These are phyloP conservation scores for Paramecium bursaria DNA, from an alignment of 73 alveolate genomes.

Conservation along the genomic window DNA sequence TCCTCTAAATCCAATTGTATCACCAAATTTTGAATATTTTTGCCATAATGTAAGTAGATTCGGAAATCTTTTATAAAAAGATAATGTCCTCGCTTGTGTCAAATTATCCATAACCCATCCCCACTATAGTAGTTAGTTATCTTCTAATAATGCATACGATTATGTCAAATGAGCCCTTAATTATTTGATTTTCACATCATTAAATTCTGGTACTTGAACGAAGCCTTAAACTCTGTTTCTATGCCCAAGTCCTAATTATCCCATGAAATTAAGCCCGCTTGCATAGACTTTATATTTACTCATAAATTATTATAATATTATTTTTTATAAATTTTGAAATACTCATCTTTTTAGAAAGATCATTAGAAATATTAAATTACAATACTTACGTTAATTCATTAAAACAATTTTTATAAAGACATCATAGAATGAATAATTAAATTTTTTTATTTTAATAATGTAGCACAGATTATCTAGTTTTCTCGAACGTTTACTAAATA, in stretches of 20 bases:
- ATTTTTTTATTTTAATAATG: no score
- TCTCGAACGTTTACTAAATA: no score
- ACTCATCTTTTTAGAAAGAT: constrained; percentile 1
- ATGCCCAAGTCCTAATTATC: constrained; percentile 44
- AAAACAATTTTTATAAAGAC: no score
- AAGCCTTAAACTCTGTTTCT: background rate
- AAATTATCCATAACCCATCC: constrained; percentile 42
- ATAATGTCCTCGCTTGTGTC: constrained; percentile 19
- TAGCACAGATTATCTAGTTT: no score
- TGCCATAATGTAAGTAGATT: constrained; percentile 26
- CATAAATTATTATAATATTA: background rate
- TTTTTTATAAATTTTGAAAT: background rate
- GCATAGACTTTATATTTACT: constrained; percentile 50
- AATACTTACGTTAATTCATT: background rate
- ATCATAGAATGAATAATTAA: no score
- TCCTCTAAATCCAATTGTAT: constrained; percentile 19
- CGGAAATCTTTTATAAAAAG: constrained; percentile 45
- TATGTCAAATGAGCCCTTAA: constrained; percentile 30
- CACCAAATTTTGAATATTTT: constrained; percentile 40
- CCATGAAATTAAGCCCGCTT: constrained; percentile 55
- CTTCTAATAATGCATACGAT: constrained; percentile 52
- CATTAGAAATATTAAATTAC: background rate
- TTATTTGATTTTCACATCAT: constrained; percentile 3
- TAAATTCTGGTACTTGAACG: constrained; percentile 7
- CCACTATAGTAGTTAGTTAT: constrained; percentile 33